Conservation (phyloP, 2,329 filamentous ascomycete species). For the Ophiosphaerella herpotricha region DNA sequence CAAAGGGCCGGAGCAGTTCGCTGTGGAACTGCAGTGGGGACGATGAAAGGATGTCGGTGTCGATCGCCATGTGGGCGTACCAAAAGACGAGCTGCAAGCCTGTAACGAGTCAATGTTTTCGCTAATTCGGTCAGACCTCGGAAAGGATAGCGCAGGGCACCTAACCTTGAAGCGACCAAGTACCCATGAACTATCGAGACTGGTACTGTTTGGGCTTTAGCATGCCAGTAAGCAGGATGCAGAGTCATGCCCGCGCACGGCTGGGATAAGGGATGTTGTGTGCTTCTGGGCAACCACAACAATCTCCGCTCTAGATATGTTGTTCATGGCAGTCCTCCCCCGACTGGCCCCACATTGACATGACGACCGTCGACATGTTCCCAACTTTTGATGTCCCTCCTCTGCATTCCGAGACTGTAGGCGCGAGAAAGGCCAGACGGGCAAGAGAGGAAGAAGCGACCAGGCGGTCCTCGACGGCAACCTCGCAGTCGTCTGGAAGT, state of each 20-base stretch:
- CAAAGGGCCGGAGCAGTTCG: neutral
- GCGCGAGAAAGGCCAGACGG: slow-evolving; percentile 28
- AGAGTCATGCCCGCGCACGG: slow-evolving; percentile 5
- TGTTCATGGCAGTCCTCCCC: slow-evolving; percentile 7
- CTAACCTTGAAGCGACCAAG: neutral
- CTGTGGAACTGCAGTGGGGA: neutral
- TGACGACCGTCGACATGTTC: slow-evolving; percentile 22
- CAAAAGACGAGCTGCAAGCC: no score
- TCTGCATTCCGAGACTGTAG: slow-evolving; percentile 30
- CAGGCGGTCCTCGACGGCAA: slow-evolving; percentile 22
- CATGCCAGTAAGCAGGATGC: slow-evolving; percentile 5
- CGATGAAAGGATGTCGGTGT: no score
- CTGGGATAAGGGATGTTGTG: slow-evolving; percentile 2
- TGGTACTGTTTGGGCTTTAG: slow-evolving; percentile 5
- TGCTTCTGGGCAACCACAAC: neutral
- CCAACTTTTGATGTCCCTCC: slow-evolving; percentile 34
- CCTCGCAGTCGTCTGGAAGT: slow-evolving; percentile 30
- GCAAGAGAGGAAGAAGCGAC: slow-evolving; percentile 24
- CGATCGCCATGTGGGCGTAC: no score
- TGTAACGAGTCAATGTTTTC: neutral
- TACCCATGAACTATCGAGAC: slow-evolving; percentile 6
- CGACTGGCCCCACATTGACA: slow-evolving; percentile 8
- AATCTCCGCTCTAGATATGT: slow-evolving; percentile 10
- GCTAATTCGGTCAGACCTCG: neutral
- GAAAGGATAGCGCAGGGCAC: neutral